Conservation (phyloP, 345 rosid genomes). For the Pelargonium nanum region DNA sequence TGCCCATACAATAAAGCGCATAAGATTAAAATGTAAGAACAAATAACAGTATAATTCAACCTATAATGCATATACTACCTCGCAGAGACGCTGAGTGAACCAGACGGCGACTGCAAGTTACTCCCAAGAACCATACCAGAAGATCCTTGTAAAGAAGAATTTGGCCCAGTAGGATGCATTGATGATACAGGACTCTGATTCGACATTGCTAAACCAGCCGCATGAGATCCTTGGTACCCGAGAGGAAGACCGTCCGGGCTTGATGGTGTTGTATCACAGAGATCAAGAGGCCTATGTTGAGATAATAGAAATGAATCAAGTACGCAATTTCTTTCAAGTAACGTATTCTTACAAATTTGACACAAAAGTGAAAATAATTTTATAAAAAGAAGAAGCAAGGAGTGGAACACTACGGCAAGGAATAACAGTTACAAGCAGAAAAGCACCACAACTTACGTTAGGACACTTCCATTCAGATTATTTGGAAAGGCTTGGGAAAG, state of each 20-base stretch:
- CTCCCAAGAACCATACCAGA: conserved; percentile 49
- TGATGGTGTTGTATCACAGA: conserved; percentile 56
- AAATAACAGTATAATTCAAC: conserved; percentile 13
- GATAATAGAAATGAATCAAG: neutral
- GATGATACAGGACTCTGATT: conserved; percentile 64
- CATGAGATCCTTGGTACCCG: conserved; percentile 55
- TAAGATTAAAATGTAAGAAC: conserved; percentile 12
- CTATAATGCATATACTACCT: conserved; percentile 34
- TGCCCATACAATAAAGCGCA: conserved; percentile 2
- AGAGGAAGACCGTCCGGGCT: conserved; percentile 50
- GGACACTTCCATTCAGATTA: conserved; percentile 58
- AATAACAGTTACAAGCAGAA: neutral
- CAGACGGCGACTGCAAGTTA: conserved; percentile 49
- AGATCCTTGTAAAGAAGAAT: conserved; percentile 53
- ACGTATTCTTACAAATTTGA: neutral
- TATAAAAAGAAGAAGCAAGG: neutral
- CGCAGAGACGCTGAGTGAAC: conserved; percentile 42
- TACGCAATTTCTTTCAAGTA: neutral
- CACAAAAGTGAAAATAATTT: neutral
- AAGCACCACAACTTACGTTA: conserved; percentile 52
- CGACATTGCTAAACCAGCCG: conserved; percentile 39
- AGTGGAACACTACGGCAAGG: neutral
- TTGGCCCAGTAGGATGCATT: conserved; percentile 45
- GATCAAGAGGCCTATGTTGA: conserved; percentile 77
- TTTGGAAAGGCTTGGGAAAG: conserved; percentile 80